A percentile compares a stretch with the other conserved stretches of the same genome.
These are phyloP conservation scores for Epichloe hybrida DNA, from an alignment of 2,329 filamentous ascomycete genomes.

Conservation along the genomic window DNA sequence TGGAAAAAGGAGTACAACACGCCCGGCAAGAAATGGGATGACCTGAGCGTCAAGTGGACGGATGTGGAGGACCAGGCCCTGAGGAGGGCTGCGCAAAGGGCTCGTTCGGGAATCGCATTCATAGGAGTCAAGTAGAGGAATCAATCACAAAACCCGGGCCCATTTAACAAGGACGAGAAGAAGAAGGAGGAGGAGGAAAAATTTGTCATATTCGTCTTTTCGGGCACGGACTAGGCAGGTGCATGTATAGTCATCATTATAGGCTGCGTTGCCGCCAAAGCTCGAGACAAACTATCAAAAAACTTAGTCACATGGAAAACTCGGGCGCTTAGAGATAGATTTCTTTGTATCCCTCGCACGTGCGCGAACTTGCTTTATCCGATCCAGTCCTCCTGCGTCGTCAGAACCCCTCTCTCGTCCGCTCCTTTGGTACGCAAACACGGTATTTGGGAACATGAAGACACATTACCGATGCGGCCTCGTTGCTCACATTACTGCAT, in stretches of 20 bases:
- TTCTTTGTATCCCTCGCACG: not conserved
- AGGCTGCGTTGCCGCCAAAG: not conserved
- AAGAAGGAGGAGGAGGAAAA: not conserved
- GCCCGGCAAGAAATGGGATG: slow-evolving; percentile 50
- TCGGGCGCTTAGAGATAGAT: not conserved
- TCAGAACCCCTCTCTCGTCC: not conserved
- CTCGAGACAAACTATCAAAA: not conserved
- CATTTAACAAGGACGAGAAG: too few species aligned
- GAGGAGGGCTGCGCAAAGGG: slow-evolving; percentile 39
- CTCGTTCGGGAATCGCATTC: slow-evolving; percentile 51
- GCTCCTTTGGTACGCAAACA: not conserved
- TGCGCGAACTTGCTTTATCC: not conserved
- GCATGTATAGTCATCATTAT: not conserved
- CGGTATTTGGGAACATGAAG: not conserved
- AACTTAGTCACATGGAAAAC: not conserved
- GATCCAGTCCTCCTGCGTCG: not conserved
- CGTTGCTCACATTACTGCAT: too few species aligned
- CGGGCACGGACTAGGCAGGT: too few species aligned
- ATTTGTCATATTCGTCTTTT: not conserved
- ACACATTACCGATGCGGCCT: not conserved
- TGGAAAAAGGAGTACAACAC: slow-evolving; percentile 53
- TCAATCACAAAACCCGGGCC: not conserved
- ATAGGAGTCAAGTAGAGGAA: slow-evolving; percentile 44
- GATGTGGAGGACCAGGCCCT: slow-evolving; percentile 52
- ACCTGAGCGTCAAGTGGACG: slow-evolving; percentile 54